phyloP scores from a whole-genome alignment of 2,329 filamentous ascomycete genomes.

The Xylaria sp. region DNA sequence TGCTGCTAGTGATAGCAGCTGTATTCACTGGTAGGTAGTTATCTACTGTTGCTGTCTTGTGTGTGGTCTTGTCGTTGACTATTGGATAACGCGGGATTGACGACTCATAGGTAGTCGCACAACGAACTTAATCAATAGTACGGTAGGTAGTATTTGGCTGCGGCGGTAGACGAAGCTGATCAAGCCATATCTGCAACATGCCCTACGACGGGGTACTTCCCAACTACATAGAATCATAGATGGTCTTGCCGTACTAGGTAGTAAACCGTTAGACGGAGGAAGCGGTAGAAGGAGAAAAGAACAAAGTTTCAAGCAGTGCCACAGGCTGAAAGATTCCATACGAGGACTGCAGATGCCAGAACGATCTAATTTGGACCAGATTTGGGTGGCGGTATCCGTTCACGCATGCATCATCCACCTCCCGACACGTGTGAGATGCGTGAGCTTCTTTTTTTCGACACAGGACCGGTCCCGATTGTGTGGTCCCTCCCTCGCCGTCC shows the following conservation, averaged over 20 bases:
- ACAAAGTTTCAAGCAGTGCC: slow-evolving; percentile 1
- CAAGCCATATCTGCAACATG: no score
- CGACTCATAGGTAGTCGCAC: no score
- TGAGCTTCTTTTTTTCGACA: slow-evolving; percentile 31
- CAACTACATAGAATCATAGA: no score
- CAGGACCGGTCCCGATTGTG: slow-evolving; percentile 31
- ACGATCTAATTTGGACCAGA: slow-evolving; percentile 16
- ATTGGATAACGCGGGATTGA: not conserved
- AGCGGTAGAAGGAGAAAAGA: slow-evolving; percentile 1
- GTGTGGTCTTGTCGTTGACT: not conserved
- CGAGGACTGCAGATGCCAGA: slow-evolving; percentile 31
- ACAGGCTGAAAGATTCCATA: slow-evolving; percentile 19
- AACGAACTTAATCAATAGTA: no score
- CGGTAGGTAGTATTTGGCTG: no score
- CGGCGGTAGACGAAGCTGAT: no score
- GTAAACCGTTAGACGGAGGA: slow-evolving; percentile 4
- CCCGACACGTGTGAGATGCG: slow-evolving; percentile 30
- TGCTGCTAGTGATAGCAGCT: slow-evolving; percentile 3
- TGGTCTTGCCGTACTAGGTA: not conserved
- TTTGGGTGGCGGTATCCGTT: slow-evolving; percentile 15
- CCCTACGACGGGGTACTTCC: no score
- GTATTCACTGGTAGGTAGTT: not conserved
- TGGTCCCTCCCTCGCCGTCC: slow-evolving; percentile 25
- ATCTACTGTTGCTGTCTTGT: not conserved
- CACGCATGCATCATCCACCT: slow-evolving; percentile 22